These are phyloP conservation scores for Suillus bovinus DNA, from an alignment of 768 basidiomycete genomes.

Conservation along the genomic window DNA sequence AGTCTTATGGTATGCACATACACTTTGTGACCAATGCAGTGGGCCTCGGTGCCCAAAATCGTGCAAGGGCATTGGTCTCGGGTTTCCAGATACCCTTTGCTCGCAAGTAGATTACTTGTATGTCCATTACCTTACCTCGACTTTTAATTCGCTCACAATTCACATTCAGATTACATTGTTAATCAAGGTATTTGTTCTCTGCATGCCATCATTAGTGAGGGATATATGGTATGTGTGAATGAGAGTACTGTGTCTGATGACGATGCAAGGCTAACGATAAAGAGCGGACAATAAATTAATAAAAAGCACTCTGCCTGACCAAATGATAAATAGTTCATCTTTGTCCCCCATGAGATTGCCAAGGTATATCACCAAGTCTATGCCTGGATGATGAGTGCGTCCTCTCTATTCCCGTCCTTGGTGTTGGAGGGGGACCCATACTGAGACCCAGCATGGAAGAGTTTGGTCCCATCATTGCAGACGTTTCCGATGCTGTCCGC, in stretches of 20 bases:
- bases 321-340: slow-evolving; percentile 21
- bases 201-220: slow-evolving; percentile 25
- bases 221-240: slow-evolving; percentile 30
- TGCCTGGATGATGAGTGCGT: slow-evolving; percentile 47
- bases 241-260: slow-evolving; percentile 29
- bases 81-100: slow-evolving; percentile 92
- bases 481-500: slow-evolving; percentile 71
- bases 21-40: slow-evolving; percentile 89
- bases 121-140: neutral
- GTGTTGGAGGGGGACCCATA: slow-evolving; percentile 12
- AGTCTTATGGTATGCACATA: slow-evolving; percentile 87
- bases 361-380: slow-evolving; percentile 62
- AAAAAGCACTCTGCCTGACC: slow-evolving; percentile 7
- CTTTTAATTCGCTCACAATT: neutral
- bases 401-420: slow-evolving; percentile 36
- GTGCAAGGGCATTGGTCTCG: slow-evolving; percentile 82
- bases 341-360: slow-evolving; percentile 40
- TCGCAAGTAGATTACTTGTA: slow-evolving; percentile 34
- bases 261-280: slow-evolving; percentile 20
- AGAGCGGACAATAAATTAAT: slow-evolving; percentile 20
- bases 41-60: slow-evolving; percentile 89
- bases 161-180: neutral
- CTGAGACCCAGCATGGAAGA: slow-evolving; percentile 20
- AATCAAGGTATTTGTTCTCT: slow-evolving; percentile 14
- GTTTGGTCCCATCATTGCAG: slow-evolving; percentile 33